Evolutionary conservation across 805 yeast genomes (phyloP), one percentile per base, ranked within the genome.

Genomic region (Torulaspora quercuum): DNA sequence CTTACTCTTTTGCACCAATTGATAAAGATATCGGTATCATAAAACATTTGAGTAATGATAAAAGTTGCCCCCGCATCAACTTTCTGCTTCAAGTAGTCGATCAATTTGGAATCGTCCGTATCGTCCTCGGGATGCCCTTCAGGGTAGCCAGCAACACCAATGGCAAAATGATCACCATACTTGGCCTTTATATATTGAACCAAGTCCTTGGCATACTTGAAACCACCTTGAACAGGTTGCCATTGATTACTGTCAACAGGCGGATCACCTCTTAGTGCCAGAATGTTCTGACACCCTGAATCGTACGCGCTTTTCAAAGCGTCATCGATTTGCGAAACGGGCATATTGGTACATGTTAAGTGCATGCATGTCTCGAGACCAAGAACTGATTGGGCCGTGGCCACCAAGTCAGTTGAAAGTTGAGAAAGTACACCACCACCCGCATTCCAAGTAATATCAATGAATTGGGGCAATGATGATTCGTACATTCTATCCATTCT

Each of bases 341-440:
- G 77, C 98, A 92, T 92, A 53, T 89, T 90, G 11, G 97, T 88
- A 57, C 98, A 92, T 2, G 98, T 92, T 64, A 92, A 70, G 62
- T 92, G 98, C 96, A 92, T 89, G 60, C 97, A 92, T 0, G 97
- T 90, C 55, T 90, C 97, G 43, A 90, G 68, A 6, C 97, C 97
- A 37, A 89, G 69, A 3, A 87, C 89, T 2, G 89, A 79, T 50
- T 89, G 95, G 1, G 97, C 77, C 3, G 95, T 87, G 49, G 87
- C 76, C 4, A 92, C 94, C 75, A 92, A 81, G 49, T 92, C 97
- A 22, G 88, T 82, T 15, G 98, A 88, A 46, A 88, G 67, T 27
- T 78, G 77, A 9, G 94, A 80, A 33, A 82, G 64, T 2, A 47
- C 51, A 31, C 94, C 73, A 5, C 97, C 97, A 25, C 98, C 98